Conservation (phyloP, 2,329 filamentous ascomycete species). For the Trichoderma cornu-damae region DNA sequence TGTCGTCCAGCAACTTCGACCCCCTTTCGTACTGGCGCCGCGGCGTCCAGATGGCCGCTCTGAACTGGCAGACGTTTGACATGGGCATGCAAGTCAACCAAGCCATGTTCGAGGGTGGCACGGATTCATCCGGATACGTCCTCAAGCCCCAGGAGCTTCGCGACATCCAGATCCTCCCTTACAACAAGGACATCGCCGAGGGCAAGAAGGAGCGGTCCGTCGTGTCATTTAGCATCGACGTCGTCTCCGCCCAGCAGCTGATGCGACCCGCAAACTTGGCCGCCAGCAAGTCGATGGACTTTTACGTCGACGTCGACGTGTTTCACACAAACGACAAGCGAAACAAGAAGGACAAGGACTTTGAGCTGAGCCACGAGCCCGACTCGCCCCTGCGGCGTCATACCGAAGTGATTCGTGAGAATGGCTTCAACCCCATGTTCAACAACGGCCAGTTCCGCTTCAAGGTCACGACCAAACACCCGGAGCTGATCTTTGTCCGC, state of each 20-base stretch:
- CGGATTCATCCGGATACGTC: slow-evolving; percentile 84
- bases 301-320: slow-evolving; percentile 92
- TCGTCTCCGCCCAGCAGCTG: slow-evolving; percentile 91
- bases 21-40: slow-evolving; percentile 90
- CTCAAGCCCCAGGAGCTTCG: slow-evolving; percentile 86
- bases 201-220: slow-evolving; percentile 73
- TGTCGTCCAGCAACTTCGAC: slow-evolving; percentile 90
- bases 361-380: slow-evolving; percentile 42
- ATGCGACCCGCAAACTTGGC: slow-evolving; percentile 73
- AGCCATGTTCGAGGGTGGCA: slow-evolving; percentile 91
- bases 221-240: slow-evolving; percentile 77
- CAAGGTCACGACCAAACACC: slow-evolving; percentile 86
- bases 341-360: slow-evolving; percentile 73
- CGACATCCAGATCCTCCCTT: slow-evolving; percentile 57
- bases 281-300: slow-evolving; percentile 73
- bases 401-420: slow-evolving; percentile 75
- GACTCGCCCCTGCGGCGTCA: slow-evolving; percentile 67
- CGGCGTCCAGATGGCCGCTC: slow-evolving; percentile 93
- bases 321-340: slow-evolving; percentile 90
- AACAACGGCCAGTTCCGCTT: slow-evolving; percentile 68
- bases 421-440: slow-evolving; percentile 91
- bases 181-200: slow-evolving; percentile 43
- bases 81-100: slow-evolving; percentile 93
- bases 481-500: slow-evolving; percentile 86
- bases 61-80: slow-evolving; percentile 99